Evolutionary conservation across 2,329 filamentous ascomycete species (phyloP).

Genomic region (Colletotrichum spinosum): DNA sequence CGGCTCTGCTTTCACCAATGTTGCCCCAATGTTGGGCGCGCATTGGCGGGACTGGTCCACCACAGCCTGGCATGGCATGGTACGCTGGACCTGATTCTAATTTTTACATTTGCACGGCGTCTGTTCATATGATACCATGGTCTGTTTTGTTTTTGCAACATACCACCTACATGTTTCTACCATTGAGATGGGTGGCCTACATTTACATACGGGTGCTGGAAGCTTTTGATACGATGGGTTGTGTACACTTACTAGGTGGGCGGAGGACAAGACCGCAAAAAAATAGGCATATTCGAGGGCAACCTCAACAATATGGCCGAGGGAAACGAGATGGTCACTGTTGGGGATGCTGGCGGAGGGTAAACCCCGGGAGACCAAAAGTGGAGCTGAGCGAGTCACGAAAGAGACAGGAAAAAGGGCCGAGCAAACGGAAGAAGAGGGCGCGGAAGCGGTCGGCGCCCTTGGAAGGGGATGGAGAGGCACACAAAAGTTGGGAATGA

Average conservation of each 20-base stretch:
- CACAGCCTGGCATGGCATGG: neutral
- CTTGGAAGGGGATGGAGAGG: neutral
- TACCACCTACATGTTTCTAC: slow-evolving; percentile 36
- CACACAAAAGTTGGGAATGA: slow-evolving; percentile 18
- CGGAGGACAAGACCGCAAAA: slow-evolving; percentile 16
- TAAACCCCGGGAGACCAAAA: slow-evolving; percentile 26
- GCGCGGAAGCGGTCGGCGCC: neutral
- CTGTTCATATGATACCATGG: slow-evolving; percentile 40
- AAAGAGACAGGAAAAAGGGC: slow-evolving; percentile 8
- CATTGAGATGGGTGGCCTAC: slow-evolving; percentile 25
- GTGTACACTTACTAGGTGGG: slow-evolving; percentile 33
- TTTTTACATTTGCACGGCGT: slow-evolving; percentile 37
- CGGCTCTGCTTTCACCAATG: slow-evolving; percentile 28
- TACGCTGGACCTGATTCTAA: slow-evolving; percentile 16
- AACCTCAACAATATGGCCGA: slow-evolving; percentile 31
- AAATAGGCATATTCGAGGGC: slow-evolving; percentile 33
- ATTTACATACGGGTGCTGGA: slow-evolving; percentile 20
- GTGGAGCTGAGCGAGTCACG: slow-evolving; percentile 21
- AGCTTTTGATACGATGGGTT: slow-evolving; percentile 20
- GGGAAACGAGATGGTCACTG: slow-evolving; percentile 15
- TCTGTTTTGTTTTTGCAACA: slow-evolving; percentile 37
- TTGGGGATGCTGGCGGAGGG: slow-evolving; percentile 23
- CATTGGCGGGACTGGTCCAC: slow-evolving; percentile 10
- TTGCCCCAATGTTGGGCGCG: slow-evolving; percentile 22
- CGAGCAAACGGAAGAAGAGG: slow-evolving; percentile 35